phyloP scores from a whole-genome alignment of 305 asterid species.

The Solanum hybrid region DNA sequence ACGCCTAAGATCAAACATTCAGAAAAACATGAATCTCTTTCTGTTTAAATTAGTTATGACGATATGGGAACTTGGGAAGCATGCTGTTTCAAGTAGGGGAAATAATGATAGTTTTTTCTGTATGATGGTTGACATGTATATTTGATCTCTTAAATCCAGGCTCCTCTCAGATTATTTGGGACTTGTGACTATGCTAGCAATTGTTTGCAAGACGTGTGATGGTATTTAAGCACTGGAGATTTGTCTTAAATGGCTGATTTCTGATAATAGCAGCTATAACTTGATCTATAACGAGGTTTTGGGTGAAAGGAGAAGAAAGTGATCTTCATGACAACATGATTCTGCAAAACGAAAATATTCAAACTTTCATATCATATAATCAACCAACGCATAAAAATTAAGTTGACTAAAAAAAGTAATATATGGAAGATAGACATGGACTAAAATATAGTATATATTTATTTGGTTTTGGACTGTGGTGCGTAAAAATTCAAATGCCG shows the following conservation, averaged over 20 bases:
- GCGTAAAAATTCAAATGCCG: no score
- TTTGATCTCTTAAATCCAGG: slow-evolving; percentile 32
- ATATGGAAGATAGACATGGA: no score
- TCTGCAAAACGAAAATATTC: background rate
- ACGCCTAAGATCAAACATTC: background rate
- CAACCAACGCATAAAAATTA: background rate
- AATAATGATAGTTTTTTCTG: background rate
- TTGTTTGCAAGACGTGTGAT: slow-evolving; percentile 63
- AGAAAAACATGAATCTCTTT: background rate
- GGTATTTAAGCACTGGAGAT: slow-evolving; percentile 14
- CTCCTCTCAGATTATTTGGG: slow-evolving; percentile 74
- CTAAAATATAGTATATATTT: no score
- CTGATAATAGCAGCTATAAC: slow-evolving; percentile 1
- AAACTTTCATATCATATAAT: background rate
- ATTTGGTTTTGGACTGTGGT: no score
- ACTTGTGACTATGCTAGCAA: slow-evolving; percentile 56
- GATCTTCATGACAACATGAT: slow-evolving; percentile 17
- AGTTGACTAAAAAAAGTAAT: no score
- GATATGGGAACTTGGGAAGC: background rate
- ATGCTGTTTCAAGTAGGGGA: background rate
- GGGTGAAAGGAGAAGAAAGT: background rate
- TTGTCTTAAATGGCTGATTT: slow-evolving; percentile 42
- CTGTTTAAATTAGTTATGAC: background rate
- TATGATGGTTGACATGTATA: slow-evolving; percentile 17
- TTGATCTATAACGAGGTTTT: slow-evolving; percentile 23